Percentiles rank a stretch among this genome's conserved stretches.
Conservation (phyloP, 345 rosid genomes). For the Psidium guajava region DNA sequence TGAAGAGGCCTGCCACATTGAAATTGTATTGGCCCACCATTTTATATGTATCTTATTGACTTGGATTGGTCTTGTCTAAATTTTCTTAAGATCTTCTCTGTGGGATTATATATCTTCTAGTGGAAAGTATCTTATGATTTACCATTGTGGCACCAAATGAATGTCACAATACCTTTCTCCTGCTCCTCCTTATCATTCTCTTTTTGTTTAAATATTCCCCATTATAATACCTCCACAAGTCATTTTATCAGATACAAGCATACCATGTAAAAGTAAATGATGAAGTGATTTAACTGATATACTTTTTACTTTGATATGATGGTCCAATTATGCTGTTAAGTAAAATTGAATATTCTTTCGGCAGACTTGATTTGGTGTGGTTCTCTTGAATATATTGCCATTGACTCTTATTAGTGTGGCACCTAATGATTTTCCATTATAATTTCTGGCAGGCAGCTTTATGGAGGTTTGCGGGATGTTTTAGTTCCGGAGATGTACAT, state of each 20-base stretch:
- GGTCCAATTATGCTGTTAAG: neutral
- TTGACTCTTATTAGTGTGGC: neutral
- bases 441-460: constrained; percentile 49
- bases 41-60: neutral
- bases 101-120: neutral
- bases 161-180: neutral
- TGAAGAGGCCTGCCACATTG: neutral
- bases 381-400: neutral
- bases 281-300: neutral
- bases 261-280: neutral
- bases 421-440: neutral
- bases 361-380: neutral
- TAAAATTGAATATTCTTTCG: neutral
- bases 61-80: neutral
- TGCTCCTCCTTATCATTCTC: neutral
- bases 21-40: neutral
- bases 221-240: neutral
- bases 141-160: neutral
- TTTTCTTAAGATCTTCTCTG: neutral
- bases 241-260: neutral
- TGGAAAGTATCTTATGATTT: neutral
- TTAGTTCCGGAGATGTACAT: constrained; percentile 72
- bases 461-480: constrained; percentile 71
- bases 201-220: neutral
- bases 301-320: neutral